phyloP scores from a whole-genome alignment of 805 yeast species.

The Kregervanrija fluxuum region DNA sequence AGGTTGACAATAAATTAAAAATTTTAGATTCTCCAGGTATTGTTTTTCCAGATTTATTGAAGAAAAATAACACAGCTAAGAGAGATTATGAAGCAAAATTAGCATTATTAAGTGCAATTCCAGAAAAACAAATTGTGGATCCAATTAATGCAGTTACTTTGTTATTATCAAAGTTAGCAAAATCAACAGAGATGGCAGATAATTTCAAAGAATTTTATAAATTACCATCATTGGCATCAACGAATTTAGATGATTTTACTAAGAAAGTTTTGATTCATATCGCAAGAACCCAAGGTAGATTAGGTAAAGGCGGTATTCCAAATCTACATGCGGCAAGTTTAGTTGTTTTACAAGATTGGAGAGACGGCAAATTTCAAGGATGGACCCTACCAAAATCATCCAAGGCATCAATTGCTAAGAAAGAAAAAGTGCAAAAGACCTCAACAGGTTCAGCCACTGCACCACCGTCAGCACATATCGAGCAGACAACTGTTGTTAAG shows the following conservation, averaged over 20 bases:
- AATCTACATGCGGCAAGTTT: constrained; percentile 80
- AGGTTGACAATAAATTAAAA: constrained; percentile 82
- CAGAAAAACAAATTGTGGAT: constrained; percentile 78
- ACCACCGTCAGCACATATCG: constrained; percentile 40
- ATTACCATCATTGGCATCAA: constrained; percentile 71
- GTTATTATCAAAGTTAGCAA: constrained; percentile 68
- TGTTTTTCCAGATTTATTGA: constrained; percentile 62
- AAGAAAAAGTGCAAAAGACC: constrained; percentile 32
- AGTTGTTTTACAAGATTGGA: constrained; percentile 86
- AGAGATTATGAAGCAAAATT: constrained; percentile 80
- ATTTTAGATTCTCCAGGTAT: constrained; percentile 96
- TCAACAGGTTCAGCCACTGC: constrained; percentile 29
- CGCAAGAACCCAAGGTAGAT: constrained; percentile 86
- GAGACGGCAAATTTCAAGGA: constrained; percentile 89
- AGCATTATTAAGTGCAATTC: constrained; percentile 80
- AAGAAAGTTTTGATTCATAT: constrained; percentile 86
- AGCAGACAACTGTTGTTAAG: constrained; percentile 72
- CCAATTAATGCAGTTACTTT: constrained; percentile 76
- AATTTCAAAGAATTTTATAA: constrained; percentile 66
- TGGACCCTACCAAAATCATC: constrained; percentile 68
- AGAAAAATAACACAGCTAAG: constrained; percentile 41
- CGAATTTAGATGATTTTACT: constrained; percentile 67
- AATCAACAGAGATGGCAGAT: constrained; percentile 69
- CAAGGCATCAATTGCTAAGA: constrained; percentile 30
- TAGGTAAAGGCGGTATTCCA: constrained; percentile 90